Conservation (phyloP, 768 basidiomycete genomes). For the Trametes elegans region DNA sequence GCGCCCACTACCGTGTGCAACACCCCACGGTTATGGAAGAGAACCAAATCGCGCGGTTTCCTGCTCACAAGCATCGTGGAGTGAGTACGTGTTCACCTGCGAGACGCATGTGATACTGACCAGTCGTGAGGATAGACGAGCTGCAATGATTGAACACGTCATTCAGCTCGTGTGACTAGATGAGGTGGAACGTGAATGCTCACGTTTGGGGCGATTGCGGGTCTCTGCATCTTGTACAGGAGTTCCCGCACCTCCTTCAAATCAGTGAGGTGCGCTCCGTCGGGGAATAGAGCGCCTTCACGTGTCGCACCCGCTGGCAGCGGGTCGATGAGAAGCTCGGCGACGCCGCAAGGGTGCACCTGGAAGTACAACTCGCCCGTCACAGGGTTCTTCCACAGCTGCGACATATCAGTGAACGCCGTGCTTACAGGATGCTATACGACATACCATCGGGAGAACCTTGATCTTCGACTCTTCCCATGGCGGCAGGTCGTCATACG, state of each 20-base stretch:
- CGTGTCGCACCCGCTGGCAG: constrained; percentile 59
- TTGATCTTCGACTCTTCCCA: constrained; percentile 81
- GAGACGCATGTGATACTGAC: constrained; percentile 33
- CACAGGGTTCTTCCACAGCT: constrained; percentile 56
- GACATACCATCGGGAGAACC: constrained; percentile 58
- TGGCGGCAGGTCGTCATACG: constrained; percentile 64
- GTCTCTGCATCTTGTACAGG: constrained; percentile 84
- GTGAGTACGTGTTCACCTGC: not conserved
- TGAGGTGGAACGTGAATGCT: constrained; percentile 21
- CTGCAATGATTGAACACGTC: constrained; percentile 30
- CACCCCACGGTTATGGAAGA: constrained; percentile 86
- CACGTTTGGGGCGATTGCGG: constrained; percentile 79
- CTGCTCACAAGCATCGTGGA: constrained; percentile 19
- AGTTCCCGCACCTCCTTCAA: constrained; percentile 69
- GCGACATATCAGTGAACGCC: not conserved
- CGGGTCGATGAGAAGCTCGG: constrained; percentile 68
- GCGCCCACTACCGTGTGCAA: constrained; percentile 79
- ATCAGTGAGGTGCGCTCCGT: constrained; percentile 75
- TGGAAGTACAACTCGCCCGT: constrained; percentile 84
- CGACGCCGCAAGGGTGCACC: constrained; percentile 80
- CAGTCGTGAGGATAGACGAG: constrained; percentile 90
- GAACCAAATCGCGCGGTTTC: constrained; percentile 67
- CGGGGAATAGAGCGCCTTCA: constrained; percentile 74
- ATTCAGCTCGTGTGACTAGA: constrained; percentile 9
- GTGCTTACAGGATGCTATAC: not conserved